phyloP scores from a whole-genome alignment of 176 grass and related monocot species.

The Aechmea fasciata region DNA sequence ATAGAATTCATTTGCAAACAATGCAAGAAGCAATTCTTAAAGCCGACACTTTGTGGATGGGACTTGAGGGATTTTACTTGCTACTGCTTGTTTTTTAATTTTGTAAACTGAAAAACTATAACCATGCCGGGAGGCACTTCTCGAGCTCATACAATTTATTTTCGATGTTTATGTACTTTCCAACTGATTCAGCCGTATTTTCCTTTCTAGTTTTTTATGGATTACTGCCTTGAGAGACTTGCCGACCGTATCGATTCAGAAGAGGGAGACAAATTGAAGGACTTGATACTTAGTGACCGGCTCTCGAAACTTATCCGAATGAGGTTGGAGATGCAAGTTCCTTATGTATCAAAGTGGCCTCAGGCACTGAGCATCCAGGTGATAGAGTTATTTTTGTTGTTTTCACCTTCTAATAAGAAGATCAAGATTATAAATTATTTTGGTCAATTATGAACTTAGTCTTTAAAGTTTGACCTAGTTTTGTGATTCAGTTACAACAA shows the following conservation, averaged over 20 bases:
- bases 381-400: constrained; percentile 9
- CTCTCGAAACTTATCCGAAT: constrained; percentile 64
- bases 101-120: too few relatives aligned
- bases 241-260: constrained; percentile 70
- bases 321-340: constrained; percentile 81
- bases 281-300: constrained; percentile 62
- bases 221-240: constrained; percentile 85
- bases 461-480: neutral
- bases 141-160: neutral
- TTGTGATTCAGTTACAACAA: too few relatives aligned
- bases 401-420: neutral
- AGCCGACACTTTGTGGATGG: too few relatives aligned
- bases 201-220: constrained; percentile 85
- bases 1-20: too few relatives aligned
- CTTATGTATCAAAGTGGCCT: constrained; percentile 93
- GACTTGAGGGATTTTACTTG: too few relatives aligned
- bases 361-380: constrained; percentile 97
- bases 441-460: constrained; percentile 4
- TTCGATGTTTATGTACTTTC: neutral
- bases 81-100: too few relatives aligned
- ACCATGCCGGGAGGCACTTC: neutral
- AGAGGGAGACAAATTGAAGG: constrained; percentile 61
- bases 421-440: constrained; percentile 6
- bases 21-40: too few relatives aligned
- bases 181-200: neutral